Conservation (phyloP, 2,329 filamentous ascomycete species). For the Pezicula radicicola region DNA sequence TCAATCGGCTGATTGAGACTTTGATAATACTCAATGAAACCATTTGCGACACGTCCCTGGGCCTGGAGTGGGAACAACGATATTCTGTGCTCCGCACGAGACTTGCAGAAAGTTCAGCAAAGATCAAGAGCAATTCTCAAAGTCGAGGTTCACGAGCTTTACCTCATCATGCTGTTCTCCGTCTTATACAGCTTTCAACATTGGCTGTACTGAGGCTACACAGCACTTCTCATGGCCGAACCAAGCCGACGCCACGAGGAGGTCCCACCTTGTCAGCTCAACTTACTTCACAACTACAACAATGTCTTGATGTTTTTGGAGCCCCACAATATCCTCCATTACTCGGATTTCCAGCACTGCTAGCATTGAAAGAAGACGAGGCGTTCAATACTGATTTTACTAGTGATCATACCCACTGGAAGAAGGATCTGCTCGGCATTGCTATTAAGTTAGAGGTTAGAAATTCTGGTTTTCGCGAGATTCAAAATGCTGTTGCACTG, state of each 20-base stretch:
- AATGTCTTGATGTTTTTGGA: background rate
- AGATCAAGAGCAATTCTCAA: background rate
- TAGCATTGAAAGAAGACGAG: slow-evolving; percentile 1
- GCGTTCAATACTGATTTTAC: background rate
- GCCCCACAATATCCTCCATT: background rate
- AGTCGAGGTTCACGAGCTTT: background rate
- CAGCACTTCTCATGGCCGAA: background rate
- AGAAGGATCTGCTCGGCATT: background rate
- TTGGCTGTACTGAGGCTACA: background rate
- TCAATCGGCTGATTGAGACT: background rate
- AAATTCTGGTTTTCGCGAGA: slow-evolving; percentile 1
- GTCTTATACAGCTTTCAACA: background rate
- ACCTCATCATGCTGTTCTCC: background rate
- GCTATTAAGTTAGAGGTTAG: background rate
- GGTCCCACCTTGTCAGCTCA: background rate
- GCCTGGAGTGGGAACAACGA: background rate
- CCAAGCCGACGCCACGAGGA: background rate
- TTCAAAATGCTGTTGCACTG: background rate
- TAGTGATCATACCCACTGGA: background rate
- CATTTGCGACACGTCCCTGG: background rate
- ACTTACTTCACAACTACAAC: background rate
- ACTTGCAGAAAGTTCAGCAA: background rate
- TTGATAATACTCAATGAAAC: background rate
- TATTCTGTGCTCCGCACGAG: background rate
- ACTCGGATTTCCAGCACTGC: background rate